Percentiles rank a stretch among this genome's conserved stretches.
Evolutionary conservation across 371 early-diverging fungal species (phyloP).

Genomic region (Capillidium heterosporum): DNA sequence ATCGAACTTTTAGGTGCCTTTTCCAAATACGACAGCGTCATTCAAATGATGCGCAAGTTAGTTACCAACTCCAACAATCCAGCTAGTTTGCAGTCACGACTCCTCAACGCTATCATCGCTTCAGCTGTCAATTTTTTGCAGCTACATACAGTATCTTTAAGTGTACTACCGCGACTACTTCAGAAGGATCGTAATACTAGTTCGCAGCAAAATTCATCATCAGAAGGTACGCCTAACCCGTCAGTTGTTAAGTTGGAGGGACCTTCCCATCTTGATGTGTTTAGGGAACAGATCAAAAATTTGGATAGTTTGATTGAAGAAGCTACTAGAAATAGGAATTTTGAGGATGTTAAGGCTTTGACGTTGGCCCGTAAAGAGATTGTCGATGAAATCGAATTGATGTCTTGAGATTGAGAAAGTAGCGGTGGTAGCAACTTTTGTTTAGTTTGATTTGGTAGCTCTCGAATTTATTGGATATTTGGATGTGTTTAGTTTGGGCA

Average conservation of each 20-base stretch:
- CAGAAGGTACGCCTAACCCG: not conserved
- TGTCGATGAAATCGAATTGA: constrained; percentile 35
- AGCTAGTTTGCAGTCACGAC: not conserved
- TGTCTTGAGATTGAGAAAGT: too few relatives aligned
- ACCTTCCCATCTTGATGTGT: constrained; percentile 34
- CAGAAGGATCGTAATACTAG: not conserved
- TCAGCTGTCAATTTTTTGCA: not conserved
- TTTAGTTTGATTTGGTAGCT: too few relatives aligned
- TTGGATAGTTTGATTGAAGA: constrained; percentile 52
- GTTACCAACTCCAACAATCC: not conserved
- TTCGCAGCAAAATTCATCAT: not conserved
- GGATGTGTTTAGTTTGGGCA: too few relatives aligned
- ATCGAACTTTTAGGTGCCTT: not conserved
- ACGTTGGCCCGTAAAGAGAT: constrained; percentile 51
- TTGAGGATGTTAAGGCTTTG: constrained; percentile 65
- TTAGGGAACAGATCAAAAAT: constrained; percentile 43
- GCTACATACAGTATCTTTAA: constrained; percentile 3
- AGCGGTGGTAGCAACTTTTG: too few relatives aligned
- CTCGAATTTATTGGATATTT: too few relatives aligned
- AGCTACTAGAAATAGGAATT: constrained; percentile 48
- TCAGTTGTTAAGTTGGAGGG: not conserved
- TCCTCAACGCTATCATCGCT: not conserved
- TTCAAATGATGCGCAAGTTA: not conserved
- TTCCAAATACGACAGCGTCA: not conserved
- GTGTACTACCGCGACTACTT: not conserved